Evolutionary conservation across 2,329 filamentous ascomycete genomes (phyloP).

Genomic region (Celoporthe dispersa): DNA sequence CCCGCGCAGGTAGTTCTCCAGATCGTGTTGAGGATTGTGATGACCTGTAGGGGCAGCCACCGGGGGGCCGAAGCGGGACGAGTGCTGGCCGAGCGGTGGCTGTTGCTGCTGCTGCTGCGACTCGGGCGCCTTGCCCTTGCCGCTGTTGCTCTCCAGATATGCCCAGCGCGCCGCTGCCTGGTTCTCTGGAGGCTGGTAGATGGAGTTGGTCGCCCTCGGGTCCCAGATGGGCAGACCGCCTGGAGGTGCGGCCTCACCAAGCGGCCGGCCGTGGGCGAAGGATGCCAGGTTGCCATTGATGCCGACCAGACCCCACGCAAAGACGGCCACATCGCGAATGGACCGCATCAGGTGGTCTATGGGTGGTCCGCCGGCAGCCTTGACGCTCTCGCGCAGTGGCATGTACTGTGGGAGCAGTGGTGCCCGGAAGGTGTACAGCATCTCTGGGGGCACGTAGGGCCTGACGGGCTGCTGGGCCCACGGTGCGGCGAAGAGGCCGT

Average conservation of each 20-base stretch:
- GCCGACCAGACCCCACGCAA: conserved; percentile 80
- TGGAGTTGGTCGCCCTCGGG: conserved; percentile 40
- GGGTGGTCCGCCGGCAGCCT: conserved; percentile 56
- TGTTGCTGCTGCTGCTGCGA: not conserved
- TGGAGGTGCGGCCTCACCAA: conserved; percentile 65
- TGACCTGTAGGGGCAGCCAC: not conserved
- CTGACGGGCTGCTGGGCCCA: conserved; percentile 73
- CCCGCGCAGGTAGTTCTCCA: conserved; percentile 5
- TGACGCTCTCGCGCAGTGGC: conserved; percentile 49
- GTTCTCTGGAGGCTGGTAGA: conserved; percentile 44
- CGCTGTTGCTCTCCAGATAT: conserved; percentile 30
- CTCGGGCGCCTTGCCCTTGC: conserved; percentile 17
- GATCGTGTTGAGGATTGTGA: conserved; percentile 1
- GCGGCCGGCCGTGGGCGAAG: conserved; percentile 65
- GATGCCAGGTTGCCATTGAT: conserved; percentile 77
- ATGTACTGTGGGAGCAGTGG: conserved; percentile 50
- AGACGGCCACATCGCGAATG: conserved; percentile 85
- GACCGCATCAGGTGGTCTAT: conserved; percentile 73
- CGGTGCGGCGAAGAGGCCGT: conserved; percentile 77
- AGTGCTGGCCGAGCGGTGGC: not conserved
- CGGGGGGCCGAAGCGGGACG: not conserved
- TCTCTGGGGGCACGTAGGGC: conserved; percentile 48
- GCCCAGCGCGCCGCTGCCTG: conserved; percentile 39
- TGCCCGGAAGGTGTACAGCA: conserved; percentile 49
- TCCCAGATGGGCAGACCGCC: conserved; percentile 67